Base-by-base conservation (phyloP, 768 basidiomycete genomes). In the Hemileccinum rubropunctum region DNA sequence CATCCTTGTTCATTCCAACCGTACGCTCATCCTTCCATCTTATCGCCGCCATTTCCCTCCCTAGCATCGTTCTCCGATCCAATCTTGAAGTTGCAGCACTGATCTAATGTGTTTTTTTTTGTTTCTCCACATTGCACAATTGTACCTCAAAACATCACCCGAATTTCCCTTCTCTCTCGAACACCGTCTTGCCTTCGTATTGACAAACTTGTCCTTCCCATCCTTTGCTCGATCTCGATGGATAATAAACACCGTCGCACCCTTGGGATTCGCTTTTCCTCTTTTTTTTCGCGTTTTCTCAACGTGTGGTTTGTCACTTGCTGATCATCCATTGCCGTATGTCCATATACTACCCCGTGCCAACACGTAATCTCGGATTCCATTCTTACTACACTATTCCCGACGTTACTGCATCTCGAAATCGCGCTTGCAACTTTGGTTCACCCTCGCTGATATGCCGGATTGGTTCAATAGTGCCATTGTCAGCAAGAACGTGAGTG, bases 401-500 rank as follows among this genome's bases (percentile, higher is more conserved):
- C 35, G 27, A 21, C 51, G 4, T 43, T 38, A 42, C 44, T 44
- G 21, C 42, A 32, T 41, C 50, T 30, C 40, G 34, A 43, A 36
- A 42, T 6, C 23, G 23, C n/a, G n/a, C n/a, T n/a, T n/a, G n/a
- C n/a, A 39, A 26, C 28, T 47, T 42, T 48, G 56, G 51, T 52
- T 52, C 35, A n/a, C 20, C 13, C 13, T 42, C 51, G n/a, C 42
- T 30, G 47, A 41, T 36, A 35, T 30, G 27, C 49, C 48, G 28
- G 8, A 51, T 42, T 35, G 51, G 51, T 38, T 40, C 18, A 50
- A 58, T 65, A 86, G 84, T 66, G 73, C 83, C 48, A 79, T 86
- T 56, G 79, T 86, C 59, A 84, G 79, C 75, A 82, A 77, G 60
- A 86, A 84, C 53, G 84, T 86, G 71, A 73, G 84, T 83, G 21